These are phyloP conservation scores for Pleurotus tuber-regium DNA, from an alignment of 768 basidiomycete genomes.

Conservation along the genomic window DNA sequence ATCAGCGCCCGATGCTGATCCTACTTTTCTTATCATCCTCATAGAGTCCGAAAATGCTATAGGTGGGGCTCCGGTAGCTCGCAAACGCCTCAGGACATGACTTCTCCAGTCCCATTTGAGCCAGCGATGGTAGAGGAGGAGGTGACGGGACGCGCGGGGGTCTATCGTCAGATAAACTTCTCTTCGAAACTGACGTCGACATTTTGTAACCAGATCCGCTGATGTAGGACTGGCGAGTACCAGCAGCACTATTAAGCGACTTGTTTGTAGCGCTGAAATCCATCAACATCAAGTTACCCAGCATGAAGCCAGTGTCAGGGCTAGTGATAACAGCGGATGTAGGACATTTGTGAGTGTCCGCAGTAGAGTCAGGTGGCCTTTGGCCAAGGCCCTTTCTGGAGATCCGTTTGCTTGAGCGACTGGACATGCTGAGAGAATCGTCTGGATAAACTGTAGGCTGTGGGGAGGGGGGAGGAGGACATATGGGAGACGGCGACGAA, in stretches of 20 bases:
- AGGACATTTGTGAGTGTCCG: conserved; percentile 6
- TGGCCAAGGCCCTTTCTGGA: no score
- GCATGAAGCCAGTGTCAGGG: conserved; percentile 42
- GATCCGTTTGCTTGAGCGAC: conserved; percentile 12
- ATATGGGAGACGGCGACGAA: conserved; percentile 32
- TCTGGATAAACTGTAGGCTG: conserved; percentile 69
- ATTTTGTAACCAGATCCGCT: no score
- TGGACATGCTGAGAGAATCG: conserved; percentile 61
- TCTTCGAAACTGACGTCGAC: conserved; percentile 10
- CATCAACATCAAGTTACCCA: conserved; percentile 63
- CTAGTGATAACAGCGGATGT: conserved; percentile 20
- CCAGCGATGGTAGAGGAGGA: conserved; percentile 66
- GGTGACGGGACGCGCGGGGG: conserved; percentile 82
- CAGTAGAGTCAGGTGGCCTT: neutral
- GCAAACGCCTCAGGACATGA: conserved; percentile 58
- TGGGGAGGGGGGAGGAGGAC: conserved; percentile 45
- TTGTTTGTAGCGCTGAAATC: conserved; percentile 45
- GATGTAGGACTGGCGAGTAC: conserved; percentile 4
- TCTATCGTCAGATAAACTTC: conserved; percentile 43
- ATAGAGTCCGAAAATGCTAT: conserved; percentile 79
- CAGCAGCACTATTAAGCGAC: conserved; percentile 22
- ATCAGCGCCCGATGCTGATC: conserved; percentile 14
- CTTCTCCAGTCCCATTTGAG: conserved; percentile 76
- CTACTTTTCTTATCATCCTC: conserved; percentile 55
- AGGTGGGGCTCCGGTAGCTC: conserved; percentile 76